Base-by-base conservation (phyloP, 805 yeast species). In the Kurtzmaniella fragi region DNA sequence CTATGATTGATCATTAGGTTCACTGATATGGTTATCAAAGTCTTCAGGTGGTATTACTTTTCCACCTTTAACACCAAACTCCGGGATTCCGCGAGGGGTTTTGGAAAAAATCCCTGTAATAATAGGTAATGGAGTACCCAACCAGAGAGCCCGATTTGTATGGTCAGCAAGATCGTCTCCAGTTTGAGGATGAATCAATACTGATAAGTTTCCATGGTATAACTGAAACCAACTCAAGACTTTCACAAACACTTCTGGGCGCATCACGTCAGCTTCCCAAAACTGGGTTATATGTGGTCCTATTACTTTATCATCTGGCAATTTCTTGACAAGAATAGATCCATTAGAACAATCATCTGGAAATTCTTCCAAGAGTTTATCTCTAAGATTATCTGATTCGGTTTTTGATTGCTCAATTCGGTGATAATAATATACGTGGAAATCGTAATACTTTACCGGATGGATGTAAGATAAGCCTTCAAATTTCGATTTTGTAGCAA, bases 281-380 rank as follows among this genome's bases (percentile, higher is more conserved):
- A 61, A 59, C 34, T 53, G 62, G 9, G 57, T 55, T 7, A 49
- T 41, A 41, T 61, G 66, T 2, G 66, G 66, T 2, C 66, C 66
- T 32, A 59, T 57, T 14, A 55, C 50, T 20, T 40, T 49, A 12
- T 50, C 59, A 35, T 42, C 43, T 2, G 61, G 57, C 17, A 60
- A 44, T 25, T 47, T 45, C 44, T 60, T 60, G 12, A 59, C 62
- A 5, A 60, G 48, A 13, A 60, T 48, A 9, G 62, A 44, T 2
- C 66, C 64, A 20, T 54, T 46, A 14, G 41, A 36, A 4, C 52
- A 45, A 2, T 53, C 54, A n/a, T 47, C 47, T 16, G 52, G 46
- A 37, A 60, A 60, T 11, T 55, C 61, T 10, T 32, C 36, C 15
- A 60, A 38, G 10, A 60, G 45, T 38, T 42, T 48, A 17, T 47